These are phyloP conservation scores for Sugiyamaella mastotermitis DNA, from an alignment of 805 yeast genomes.

Conservation along the genomic window DNA sequence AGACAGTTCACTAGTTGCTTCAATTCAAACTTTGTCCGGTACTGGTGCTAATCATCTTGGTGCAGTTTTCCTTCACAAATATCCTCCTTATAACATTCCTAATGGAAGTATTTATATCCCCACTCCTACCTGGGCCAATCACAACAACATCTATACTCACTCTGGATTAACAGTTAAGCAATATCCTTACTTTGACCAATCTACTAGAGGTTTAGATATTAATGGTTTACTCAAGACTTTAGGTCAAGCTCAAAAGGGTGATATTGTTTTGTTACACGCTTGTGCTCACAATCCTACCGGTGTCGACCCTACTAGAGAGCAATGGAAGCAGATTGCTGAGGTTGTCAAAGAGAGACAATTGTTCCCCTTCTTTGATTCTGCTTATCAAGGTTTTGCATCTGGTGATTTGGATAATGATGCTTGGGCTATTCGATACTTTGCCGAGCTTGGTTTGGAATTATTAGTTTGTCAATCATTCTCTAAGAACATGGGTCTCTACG, in stretches of 20 bases:
- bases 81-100: slow-evolving; percentile 33
- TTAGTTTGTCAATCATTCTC: slow-evolving; percentile 93
- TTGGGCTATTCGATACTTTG: slow-evolving; percentile 62
- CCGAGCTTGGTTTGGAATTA: slow-evolving; percentile 48
- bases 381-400: slow-evolving; percentile 95
- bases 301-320: slow-evolving; percentile 76
- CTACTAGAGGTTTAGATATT: slow-evolving; percentile 64
- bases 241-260: slow-evolving; percentile 62
- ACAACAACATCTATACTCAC: slow-evolving; percentile 69
- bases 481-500: slow-evolving; percentile 93
- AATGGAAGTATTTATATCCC: slow-evolving; percentile 58
- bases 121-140: slow-evolving; percentile 98
- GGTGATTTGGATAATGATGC: slow-evolving; percentile 83
- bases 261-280: slow-evolving; percentile 80
- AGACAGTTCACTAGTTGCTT: slow-evolving; percentile 45
- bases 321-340: slow-evolving; percentile 70
- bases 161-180: slow-evolving; percentile 60
- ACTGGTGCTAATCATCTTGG: slow-evolving; percentile 90
- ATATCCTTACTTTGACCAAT: slow-evolving; percentile 84
- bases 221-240: slow-evolving; percentile 62
- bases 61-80: slow-evolving; percentile 58
- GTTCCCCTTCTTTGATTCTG: slow-evolving; percentile 84
- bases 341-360: slow-evolving; percentile 57
- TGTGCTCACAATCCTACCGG: slow-evolving; percentile 99
- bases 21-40: slow-evolving; percentile 77